phyloP scores from a whole-genome alignment of 768 basidiomycete genomes.

The Boletus bicolor region DNA sequence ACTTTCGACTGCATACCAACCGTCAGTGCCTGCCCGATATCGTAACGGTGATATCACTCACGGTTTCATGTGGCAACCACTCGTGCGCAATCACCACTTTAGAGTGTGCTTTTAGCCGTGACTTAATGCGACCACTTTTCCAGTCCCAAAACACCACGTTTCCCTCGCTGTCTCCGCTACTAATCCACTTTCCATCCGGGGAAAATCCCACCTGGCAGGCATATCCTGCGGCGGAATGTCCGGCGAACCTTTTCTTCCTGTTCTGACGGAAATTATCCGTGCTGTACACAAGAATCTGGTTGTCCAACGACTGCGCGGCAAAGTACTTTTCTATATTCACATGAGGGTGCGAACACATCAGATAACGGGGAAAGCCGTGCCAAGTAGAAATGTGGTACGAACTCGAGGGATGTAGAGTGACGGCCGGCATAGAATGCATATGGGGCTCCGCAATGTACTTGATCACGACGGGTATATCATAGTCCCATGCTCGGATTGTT shows the following conservation, averaged over 20 bases:
- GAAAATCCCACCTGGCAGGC: constrained; percentile 97
- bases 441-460: constrained; percentile 99
- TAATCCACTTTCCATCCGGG: constrained; percentile 97
- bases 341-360: constrained; percentile 16
- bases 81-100: constrained; percentile 98
- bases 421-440: constrained; percentile 99
- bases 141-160: constrained; percentile 99
- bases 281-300: constrained; percentile 96
- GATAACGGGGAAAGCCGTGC: neutral
- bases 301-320: constrained; percentile 96
- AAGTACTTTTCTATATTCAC: constrained; percentile 79
- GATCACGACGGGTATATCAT: constrained; percentile 98
- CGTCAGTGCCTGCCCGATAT: constrained; percentile 9
- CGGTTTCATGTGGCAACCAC: constrained; percentile 97
- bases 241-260: constrained; percentile 97
- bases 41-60: constrained; percentile 41
- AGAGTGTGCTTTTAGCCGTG: constrained; percentile 80
- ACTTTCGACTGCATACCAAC: constrained; percentile 75
- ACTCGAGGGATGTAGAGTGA: constrained; percentile 94
- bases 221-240: constrained; percentile 95
- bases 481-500: constrained; percentile 99
- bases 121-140: constrained; percentile 97
- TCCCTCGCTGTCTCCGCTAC: constrained; percentile 92
- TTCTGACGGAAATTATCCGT: constrained; percentile 99
- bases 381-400: constrained; percentile 35